Conservation (phyloP, 371 early-diverging fungal species). For the Mucor mucedo region DNA sequence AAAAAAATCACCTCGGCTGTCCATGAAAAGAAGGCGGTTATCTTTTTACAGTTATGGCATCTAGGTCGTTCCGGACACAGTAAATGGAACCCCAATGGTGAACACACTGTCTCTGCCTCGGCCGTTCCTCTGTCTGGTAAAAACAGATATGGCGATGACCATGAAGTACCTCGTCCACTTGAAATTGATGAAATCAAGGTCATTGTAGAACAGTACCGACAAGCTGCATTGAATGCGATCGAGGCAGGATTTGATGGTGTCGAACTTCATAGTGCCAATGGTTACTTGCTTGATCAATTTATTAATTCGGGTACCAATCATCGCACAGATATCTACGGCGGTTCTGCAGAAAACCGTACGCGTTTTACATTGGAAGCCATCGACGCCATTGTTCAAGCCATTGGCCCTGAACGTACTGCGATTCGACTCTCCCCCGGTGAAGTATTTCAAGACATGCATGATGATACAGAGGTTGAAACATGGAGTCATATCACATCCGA, state of each 20-base stretch:
- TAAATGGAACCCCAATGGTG: background rate
- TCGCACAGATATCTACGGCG: conserved; percentile 50
- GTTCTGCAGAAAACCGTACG: conserved; percentile 56
- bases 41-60: conserved; percentile 59
- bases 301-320: conserved; percentile 41
- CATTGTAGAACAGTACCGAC: conserved; percentile 60
- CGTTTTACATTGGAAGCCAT: conserved; percentile 54
- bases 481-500: conserved; percentile 15
- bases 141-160: background rate
- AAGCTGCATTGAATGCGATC: conserved; percentile 47
- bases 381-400: conserved; percentile 37
- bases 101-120: conserved; percentile 19
- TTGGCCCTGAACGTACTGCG: conserved; percentile 26
- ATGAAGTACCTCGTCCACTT: conserved; percentile 25
- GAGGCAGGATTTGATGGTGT: conserved; percentile 67
- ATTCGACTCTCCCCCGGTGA: conserved; percentile 24
- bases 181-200: conserved; percentile 44
- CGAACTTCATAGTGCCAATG: conserved; percentile 71
- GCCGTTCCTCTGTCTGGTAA: conserved; percentile 1
- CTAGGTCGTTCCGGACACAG: conserved; percentile 28
- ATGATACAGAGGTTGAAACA: conserved; percentile 14
- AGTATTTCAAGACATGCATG: conserved; percentile 13
- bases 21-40: conserved; percentile 56
- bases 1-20: conserved; percentile 54
- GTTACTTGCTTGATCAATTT: conserved; percentile 67